Base-by-base conservation (phyloP, 768 basidiomycete genomes). In the Serendipita sp. region DNA sequence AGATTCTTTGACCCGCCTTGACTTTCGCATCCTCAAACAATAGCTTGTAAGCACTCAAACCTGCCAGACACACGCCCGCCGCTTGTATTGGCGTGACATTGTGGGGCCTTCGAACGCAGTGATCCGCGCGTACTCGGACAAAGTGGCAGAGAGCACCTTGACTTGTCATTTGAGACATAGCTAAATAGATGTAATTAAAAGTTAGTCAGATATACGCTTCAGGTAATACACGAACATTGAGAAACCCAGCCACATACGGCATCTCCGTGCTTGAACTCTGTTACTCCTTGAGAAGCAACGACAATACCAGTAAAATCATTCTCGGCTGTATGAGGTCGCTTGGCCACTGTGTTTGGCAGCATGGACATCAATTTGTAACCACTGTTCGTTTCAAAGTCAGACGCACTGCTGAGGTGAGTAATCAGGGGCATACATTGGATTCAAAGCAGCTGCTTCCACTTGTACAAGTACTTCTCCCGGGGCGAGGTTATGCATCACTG, bases 81-180 rank as follows among this genome's bases (percentile, higher is more conserved):
- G 85, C 86, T 70, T 87, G 76, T 0, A 76, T 75, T 27, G 81
- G 77, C 2, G 78, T 74, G 55, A 88, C 65, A 64, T 77, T 77
- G 2, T 72, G 37, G 0, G 87, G 87, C 44, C 81, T 76, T 52
- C 70, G 69, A 60, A 52, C 75, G 62, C 83, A 63, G 63, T 73
- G 64, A 27, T 73, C 69, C 3, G 77, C 75, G 2, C 78, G 77
- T n/a, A 84, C 70, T 2, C 74, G 70, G 5, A 73, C 70, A 68
- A 87, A 88, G 70, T 88, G 75, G 3, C 80, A 76, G 27, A 89
- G 76, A 2, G 80, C 72, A 3, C 87, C 87, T 69, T 80, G 76
- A 13, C 76, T 73, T 0, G 76, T 75, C 62, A 72, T 75, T 60
- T 69, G 67, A 13, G 74, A 71, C 29, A 73, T 66, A 13, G 65